Base-by-base conservation (phyloP, 1,284 basidiomycete species). In the Ceratobasidium sp. region DNA sequence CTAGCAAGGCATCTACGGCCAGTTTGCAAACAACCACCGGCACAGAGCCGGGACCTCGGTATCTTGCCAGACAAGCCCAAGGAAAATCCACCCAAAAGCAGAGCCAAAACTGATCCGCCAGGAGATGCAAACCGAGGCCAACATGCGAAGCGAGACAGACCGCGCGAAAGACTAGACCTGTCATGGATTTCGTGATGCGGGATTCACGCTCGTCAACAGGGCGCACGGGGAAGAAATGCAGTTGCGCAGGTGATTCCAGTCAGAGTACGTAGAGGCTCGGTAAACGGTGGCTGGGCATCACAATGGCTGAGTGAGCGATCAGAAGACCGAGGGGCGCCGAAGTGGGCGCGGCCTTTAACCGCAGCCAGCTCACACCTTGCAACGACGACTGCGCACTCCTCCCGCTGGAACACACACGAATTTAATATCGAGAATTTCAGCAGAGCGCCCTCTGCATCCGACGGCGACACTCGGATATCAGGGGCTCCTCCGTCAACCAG, bases 321-420 rank as follows among this genome's bases (percentile, higher is more conserved):
- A 64, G 35, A 64, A 64, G 64, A 44, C 30, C 41, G 38, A 41
- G 23, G n/a, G 41, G 64, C 46, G 23, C 64, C 64, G 64, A 66
- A 30, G 44, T 48, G 10, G 41, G 12, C n/a, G 64, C 64, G 64
- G 64, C 46, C 41, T 48, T 66, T 66, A 7, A 50, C 64, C 64
- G 64, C 64, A 20, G 64, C 30, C 27, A 33, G 16, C 16, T 33
- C 57, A 30, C 35, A 33, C 16, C 35, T 60, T 20, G 12, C 16
- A 8, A 20, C 57, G 27, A 38, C 38, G n/a, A 18, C 64, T 66
- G 64, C 64, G 64, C 44, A 66, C 57, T 44, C 62, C 62, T 33
- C 41, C 38, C 6, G 41, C 35, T 18, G n/a, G 64, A 44, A 66
- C 35, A 30, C 27, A n/a, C 8, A n/a, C 52, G 52, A 55, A 27